phyloP scores from a whole-genome alignment of 345 rosid species.

The Eucalyptus rudis region DNA sequence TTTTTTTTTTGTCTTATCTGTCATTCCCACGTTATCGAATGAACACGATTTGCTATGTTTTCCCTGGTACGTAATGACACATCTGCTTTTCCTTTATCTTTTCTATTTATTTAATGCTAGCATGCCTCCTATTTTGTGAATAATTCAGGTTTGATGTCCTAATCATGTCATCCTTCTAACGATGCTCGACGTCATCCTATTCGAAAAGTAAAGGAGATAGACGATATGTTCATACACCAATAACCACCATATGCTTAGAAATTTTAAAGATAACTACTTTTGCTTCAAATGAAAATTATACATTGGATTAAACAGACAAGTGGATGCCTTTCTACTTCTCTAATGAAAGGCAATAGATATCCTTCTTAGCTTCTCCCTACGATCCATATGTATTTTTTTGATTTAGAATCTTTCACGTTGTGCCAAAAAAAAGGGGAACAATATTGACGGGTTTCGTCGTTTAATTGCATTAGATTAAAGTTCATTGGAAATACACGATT shows the following conservation, averaged over 20 bases:
- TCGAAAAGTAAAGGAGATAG: background rate
- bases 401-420: accelerated
- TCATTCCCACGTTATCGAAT: background rate
- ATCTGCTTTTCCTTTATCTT: background rate
- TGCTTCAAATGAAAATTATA: background rate
- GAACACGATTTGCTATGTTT: background rate
- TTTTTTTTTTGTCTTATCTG: too few relatives aligned
- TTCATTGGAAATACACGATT: background rate
- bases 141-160: background rate
- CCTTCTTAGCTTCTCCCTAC: background rate
- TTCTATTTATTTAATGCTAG: background rate
- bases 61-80: background rate
- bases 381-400: background rate
- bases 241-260: background rate
- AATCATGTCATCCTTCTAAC: background rate
- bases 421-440: too few relatives aligned
- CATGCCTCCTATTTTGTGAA: background rate
- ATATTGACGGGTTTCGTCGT: too few relatives aligned
- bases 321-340: background rate
- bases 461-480: background rate
- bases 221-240: accelerated
- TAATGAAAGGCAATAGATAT: background rate
- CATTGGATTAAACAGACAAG: background rate
- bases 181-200: background rate
- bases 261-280: background rate